Conservation (phyloP, 345 rosid genomes). For the Pugionium dolabratum region DNA sequence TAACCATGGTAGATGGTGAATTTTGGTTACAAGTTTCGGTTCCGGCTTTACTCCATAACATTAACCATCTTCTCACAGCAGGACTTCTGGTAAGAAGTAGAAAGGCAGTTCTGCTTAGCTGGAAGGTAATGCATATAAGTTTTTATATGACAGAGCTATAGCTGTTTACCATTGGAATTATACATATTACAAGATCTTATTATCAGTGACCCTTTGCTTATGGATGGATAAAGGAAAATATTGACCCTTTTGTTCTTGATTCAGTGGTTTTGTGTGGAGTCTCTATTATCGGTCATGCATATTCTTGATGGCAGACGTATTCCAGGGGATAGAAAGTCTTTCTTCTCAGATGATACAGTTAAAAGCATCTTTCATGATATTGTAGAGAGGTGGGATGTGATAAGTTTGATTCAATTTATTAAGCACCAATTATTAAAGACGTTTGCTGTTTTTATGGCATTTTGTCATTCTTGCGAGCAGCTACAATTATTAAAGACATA, state of each 20-base stretch:
- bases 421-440: too few species aligned
- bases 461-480: slow-evolving; percentile 16
- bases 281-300: slow-evolving; percentile 62
- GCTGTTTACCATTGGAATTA: slow-evolving; percentile 17
- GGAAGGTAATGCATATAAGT: slow-evolving; percentile 62
- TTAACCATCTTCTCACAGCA: slow-evolving; percentile 69
- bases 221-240: not conserved
- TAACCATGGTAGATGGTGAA: slow-evolving; percentile 46
- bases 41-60: slow-evolving; percentile 65
- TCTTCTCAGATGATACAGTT: slow-evolving; percentile 68
- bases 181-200: slow-evolving; percentile 11
- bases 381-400: slow-evolving; percentile 68
- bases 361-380: slow-evolving; percentile 60
- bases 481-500: slow-evolving; percentile 2
- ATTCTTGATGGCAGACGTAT: slow-evolving; percentile 52
- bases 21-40: slow-evolving; percentile 62
- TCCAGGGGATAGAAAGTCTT: slow-evolving; percentile 44
- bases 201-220: slow-evolving; percentile 15
- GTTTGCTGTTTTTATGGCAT: not conserved
- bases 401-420: slow-evolving; percentile 1
- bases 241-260: slow-evolving; percentile 30
- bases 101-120: slow-evolving; percentile 73
- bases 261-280: slow-evolving; percentile 90
- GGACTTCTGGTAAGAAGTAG: slow-evolving; percentile 72
- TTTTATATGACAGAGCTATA: slow-evolving; percentile 8